Percentiles rank a stretch among this genome's conserved stretches.
phyloP scores from a whole-genome alignment of 306 rosid genomes.

The Inga laurina region DNA sequence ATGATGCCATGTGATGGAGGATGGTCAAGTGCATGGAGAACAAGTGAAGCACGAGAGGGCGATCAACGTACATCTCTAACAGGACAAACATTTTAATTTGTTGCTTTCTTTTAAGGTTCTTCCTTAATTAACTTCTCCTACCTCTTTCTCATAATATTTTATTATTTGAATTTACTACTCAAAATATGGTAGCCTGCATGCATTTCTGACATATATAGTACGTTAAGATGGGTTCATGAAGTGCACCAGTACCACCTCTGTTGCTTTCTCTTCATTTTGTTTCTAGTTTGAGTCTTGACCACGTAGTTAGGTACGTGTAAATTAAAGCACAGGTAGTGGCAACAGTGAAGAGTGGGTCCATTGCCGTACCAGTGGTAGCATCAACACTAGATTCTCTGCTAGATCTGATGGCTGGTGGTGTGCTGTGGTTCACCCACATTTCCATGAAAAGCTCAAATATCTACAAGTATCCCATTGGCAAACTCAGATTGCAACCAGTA shows the following conservation, averaged over 20 bases:
- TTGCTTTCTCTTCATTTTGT: neutral
- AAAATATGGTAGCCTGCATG: neutral
- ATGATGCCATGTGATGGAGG: too few relatives aligned
- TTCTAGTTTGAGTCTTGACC: neutral
- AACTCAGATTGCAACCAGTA: slow-evolving; percentile 70
- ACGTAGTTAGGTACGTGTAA: neutral
- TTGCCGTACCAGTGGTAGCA: slow-evolving; percentile 60
- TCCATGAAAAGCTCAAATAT: slow-evolving; percentile 56
- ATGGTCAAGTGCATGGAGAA: slow-evolving; percentile 35
- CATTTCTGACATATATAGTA: neutral
- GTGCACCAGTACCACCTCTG: too few relatives aligned
- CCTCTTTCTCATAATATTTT: too few relatives aligned
- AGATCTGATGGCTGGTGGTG: slow-evolving; percentile 63
- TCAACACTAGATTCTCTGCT: slow-evolving; percentile 54
- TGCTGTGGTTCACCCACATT: slow-evolving; percentile 60
- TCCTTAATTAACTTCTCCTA: neutral
- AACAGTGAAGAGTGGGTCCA: slow-evolving; percentile 46
- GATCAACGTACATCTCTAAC: slow-evolving; percentile 50
- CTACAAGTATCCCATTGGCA: slow-evolving; percentile 67
- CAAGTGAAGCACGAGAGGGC: slow-evolving; percentile 50
- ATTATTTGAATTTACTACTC: neutral
- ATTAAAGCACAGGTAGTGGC: slow-evolving; percentile 36
- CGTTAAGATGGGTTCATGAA: too few relatives aligned
- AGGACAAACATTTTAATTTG: slow-evolving; percentile 35
- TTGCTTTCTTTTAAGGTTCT: slow-evolving; percentile 49